phyloP scores from a whole-genome alignment of 495 filamentous ascomycete species.

The Saxispiralis lemnorum region DNA sequence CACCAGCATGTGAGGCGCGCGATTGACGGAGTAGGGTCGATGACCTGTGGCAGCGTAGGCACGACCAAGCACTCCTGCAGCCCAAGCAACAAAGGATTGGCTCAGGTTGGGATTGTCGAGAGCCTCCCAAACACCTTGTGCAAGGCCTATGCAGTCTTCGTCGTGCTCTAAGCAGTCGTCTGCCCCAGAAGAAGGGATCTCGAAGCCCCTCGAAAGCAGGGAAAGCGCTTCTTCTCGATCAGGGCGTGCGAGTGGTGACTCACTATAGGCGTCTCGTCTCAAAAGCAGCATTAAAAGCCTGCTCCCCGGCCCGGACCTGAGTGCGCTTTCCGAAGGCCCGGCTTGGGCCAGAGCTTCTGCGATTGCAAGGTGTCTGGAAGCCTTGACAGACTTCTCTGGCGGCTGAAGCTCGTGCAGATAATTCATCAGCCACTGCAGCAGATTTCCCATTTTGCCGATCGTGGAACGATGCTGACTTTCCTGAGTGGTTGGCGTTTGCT shows the following conservation, averaged over 20 bases:
- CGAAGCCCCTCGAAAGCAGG: conserved; percentile 57
- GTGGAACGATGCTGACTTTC: conserved; percentile 56
- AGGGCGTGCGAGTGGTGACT: conserved; percentile 44
- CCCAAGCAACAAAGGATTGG: conserved; percentile 55
- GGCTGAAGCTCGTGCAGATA: conserved; percentile 37
- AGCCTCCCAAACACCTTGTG: conserved; percentile 39
- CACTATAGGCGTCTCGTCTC: conserved; percentile 33
- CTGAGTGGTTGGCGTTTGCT: conserved; percentile 53
- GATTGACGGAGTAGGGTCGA: not conserved
- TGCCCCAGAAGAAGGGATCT: conserved; percentile 33
- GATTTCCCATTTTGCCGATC: conserved; percentile 44
- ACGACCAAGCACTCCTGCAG: conserved; percentile 63
- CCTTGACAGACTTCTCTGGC: not conserved
- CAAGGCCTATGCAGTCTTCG: conserved; percentile 38
- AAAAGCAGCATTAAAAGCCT: conserved; percentile 57
- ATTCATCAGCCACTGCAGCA: conserved; percentile 52
- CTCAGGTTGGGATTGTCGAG: not conserved
- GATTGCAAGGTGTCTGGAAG: not conserved
- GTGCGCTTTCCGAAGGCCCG: conserved; percentile 34
- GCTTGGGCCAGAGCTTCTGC: not conserved
- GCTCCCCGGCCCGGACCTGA: conserved; percentile 47
- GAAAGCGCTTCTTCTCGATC: conserved; percentile 42
- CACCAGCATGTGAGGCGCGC: not conserved
- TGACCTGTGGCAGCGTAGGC: conserved; percentile 44
- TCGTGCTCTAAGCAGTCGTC: conserved; percentile 48